These are phyloP conservation scores for Pseudogymnoascus sp. DNA, from an alignment of 2,329 filamentous ascomycete genomes.

Conservation along the genomic window DNA sequence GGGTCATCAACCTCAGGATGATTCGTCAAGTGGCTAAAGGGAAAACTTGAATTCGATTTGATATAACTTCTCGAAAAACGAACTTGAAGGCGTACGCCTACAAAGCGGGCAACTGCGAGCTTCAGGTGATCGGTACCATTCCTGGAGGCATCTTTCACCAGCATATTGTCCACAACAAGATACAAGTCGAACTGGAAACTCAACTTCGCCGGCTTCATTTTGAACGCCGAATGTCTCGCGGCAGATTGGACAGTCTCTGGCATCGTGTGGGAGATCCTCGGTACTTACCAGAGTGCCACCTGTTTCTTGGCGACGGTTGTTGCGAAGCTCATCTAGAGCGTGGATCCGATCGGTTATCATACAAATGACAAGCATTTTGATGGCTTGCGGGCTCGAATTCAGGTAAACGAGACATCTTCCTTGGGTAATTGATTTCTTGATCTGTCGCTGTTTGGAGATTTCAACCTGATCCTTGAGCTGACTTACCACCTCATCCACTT, in stretches of 20 bases:
- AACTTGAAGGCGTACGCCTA: constrained; percentile 14
- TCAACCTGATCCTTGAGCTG: constrained; percentile 16
- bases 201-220: constrained; percentile 12
- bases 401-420: background rate
- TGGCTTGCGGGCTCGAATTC: constrained; percentile 11
- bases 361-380: constrained; percentile 20
- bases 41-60: background rate
- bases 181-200: constrained; percentile 17
- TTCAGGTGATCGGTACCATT: constrained; percentile 15
- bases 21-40: background rate
- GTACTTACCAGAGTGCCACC: constrained; percentile 13
- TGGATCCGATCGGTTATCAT: constrained; percentile 22
- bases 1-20: background rate
- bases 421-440: constrained; percentile 14
- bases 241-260: constrained; percentile 20
- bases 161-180: constrained; percentile 22
- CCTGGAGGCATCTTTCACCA: constrained; percentile 18
- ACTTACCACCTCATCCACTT: constrained; percentile 15
- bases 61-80: constrained; percentile 17
- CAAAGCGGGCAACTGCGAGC: constrained; percentile 17
- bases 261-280: constrained; percentile 11
- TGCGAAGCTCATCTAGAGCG: constrained; percentile 13
- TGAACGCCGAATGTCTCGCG: constrained; percentile 14
- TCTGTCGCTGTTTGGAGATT: background rate
- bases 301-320: constrained; percentile 3